These are phyloP conservation scores for Coemansia pectinata DNA, from an alignment of 192 early-diverging fungal genomes.

Conservation along the genomic window DNA sequence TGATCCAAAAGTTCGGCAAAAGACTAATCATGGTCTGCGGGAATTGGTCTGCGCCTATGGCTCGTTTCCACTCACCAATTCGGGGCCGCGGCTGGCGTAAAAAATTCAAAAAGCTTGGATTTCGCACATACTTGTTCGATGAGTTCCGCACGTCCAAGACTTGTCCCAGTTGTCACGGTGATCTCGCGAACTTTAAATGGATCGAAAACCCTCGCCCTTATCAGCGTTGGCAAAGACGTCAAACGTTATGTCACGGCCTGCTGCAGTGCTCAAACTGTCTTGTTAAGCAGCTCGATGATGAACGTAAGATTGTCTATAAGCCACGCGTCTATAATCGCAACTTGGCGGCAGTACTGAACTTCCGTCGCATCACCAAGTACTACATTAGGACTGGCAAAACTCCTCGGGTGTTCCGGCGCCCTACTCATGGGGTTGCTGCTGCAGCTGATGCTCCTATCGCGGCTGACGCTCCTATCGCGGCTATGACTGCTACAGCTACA, in stretches of 20 bases:
- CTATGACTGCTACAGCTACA: too few species aligned
- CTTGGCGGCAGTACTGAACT: too few species aligned
- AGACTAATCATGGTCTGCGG: background rate
- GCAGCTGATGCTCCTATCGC: too few species aligned
- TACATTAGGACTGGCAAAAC: too few species aligned
- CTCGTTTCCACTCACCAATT: background rate
- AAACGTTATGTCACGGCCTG: background rate
- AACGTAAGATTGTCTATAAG: too few species aligned
- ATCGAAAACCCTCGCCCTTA: background rate
- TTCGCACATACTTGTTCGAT: constrained; percentile 14
- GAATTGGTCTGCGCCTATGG: constrained; percentile 17
- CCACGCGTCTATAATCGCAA: too few species aligned
- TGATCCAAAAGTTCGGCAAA: background rate
- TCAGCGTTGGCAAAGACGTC: background rate
- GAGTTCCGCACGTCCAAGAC: constrained; percentile 9
- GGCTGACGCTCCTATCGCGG: too few species aligned
- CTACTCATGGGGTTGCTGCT: too few species aligned
- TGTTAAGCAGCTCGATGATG: too few species aligned
- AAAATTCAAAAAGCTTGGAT: constrained; percentile 6
- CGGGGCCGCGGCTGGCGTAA: constrained; percentile 7
- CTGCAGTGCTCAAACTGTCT: background rate
- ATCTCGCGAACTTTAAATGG: background rate
- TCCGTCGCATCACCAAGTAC: too few species aligned
- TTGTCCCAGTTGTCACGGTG: constrained; percentile 2
- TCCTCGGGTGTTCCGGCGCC: too few species aligned